Evolutionary conservation across 2,329 filamentous ascomycete genomes (phyloP), one percentile per base, ranked within the genome.

Genomic region (Samsoniella hepiali): DNA sequence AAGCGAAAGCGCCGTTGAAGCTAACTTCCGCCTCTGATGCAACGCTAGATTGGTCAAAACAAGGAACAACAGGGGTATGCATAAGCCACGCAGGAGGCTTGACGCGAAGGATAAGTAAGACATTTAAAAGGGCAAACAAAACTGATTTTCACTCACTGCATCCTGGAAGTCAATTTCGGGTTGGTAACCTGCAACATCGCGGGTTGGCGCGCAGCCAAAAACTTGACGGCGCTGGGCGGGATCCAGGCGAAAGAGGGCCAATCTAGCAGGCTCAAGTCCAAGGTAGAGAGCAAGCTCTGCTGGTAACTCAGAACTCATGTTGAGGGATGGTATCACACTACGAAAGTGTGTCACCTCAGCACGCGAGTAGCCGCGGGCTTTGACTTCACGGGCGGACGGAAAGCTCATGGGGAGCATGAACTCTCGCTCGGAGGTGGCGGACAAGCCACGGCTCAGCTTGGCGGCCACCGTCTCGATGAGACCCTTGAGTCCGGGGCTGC

Each of bases 161-260:
- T 92, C 90, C 65, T 89, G 86, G 71, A 91, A 91, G 57, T 86
- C 86, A 13, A 88, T 82, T 6, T 85, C 78, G 1, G 88, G 84
- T 70, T 89, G 85, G 67, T 88, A 88, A 0, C 87, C 87, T 0
- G 86, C 78, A 3, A 82, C 80, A 8, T 82, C 81, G 66, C 81
- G 81, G 17, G 74, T 78, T 0, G 89, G 88, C 9, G 88, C 87
- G 71, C 82, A 84, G 62, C 83, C 79, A 64, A 81, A 81, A 2
- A 91, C 85, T 65, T 86, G 78, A 32, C 89, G 80, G 59, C 84
- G 75, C 50, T 78, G 78, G 1, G 72, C 74, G 15, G 85, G 83
- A 70, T 91, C 85, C 67, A 90, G 80, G 64, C 89, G 82, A 76
- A 93, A 92, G 32, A 94, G 73, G 8, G 82, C 85, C 32, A 94